Evolutionary conservation across 306 rosid species (phyloP).

Genomic region (Biancaea sappan): DNA sequence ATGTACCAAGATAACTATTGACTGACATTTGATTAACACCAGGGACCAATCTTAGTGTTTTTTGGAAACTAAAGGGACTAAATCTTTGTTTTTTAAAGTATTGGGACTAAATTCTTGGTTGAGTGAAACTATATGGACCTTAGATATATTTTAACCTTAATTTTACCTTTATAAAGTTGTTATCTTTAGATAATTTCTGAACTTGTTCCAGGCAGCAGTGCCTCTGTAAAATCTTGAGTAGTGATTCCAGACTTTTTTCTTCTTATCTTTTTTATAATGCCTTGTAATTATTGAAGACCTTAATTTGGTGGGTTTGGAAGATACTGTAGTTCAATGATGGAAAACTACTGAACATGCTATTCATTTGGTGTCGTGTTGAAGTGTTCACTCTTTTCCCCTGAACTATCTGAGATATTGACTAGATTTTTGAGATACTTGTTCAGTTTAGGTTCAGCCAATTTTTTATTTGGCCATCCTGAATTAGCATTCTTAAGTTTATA

Average conservation of each 20-base stretch:
- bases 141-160: too few species aligned
- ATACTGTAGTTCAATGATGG: constrained; percentile 1
- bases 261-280: neutral
- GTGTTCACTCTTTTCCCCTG: neutral
- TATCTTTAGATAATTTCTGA: constrained; percentile 19
- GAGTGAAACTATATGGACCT: too few species aligned
- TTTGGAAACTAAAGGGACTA: too few species aligned
- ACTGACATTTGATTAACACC: too few species aligned
- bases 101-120: too few species aligned
- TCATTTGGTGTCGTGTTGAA: constrained; percentile 20
- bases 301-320: constrained; percentile 9
- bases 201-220: neutral
- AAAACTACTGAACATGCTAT: constrained; percentile 19
- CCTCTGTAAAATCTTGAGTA: neutral
- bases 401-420: neutral
- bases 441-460: constrained; percentile 3
- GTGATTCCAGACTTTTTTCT: constrained; percentile 15
- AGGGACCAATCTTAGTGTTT: too few species aligned
- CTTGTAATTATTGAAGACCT: constrained; percentile 23
- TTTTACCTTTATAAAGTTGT: constrained; percentile 3
- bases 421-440: constrained; percentile 18
- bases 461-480: constrained; percentile 28
- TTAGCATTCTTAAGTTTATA: constrained; percentile 28
- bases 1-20: too few species aligned
- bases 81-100: too few species aligned